phyloP scores from a whole-genome alignment of 345 rosid species.

The Hirschfeldia incana region DNA sequence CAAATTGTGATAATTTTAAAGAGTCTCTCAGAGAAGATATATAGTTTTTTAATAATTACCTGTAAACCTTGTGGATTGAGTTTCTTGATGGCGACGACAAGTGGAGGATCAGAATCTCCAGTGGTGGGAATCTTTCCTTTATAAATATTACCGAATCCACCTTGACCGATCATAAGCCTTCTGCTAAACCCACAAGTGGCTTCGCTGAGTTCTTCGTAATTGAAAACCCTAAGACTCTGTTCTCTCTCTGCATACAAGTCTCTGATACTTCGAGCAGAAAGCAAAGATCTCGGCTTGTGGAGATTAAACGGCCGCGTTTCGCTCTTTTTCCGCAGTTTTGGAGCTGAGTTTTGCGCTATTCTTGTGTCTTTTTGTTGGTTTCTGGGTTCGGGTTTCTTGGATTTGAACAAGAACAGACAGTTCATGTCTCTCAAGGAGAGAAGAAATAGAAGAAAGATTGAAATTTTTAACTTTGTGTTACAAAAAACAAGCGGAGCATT shows the following conservation, averaged over 20 bases:
- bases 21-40: background rate
- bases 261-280: conserved; percentile 61
- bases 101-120: conserved; percentile 47
- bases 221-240: conserved; percentile 64
- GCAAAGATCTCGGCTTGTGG: conserved; percentile 36
- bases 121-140: conserved; percentile 57
- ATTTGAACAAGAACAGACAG: conserved; percentile 41
- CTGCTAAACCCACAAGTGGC: conserved; percentile 71
- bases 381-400: conserved; percentile 37
- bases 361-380: background rate
- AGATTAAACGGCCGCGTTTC: conserved; percentile 30
- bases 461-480: background rate
- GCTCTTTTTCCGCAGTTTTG: conserved; percentile 13
- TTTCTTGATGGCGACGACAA: conserved; percentile 74
- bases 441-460: background rate
- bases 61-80: conserved; percentile 73
- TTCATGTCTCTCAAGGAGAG: conserved; percentile 28
- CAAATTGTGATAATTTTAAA: background rate
- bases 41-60: conserved; percentile 37
- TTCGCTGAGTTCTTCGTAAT: conserved; percentile 63
- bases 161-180: conserved; percentile 76
- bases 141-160: conserved; percentile 82
- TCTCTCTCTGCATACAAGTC: conserved; percentile 68
- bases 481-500: conserved; percentile 6
- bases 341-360: conserved; percentile 33